Percentiles rank a stretch among this genome's conserved stretches.
Evolutionary conservation across 2,329 filamentous ascomycete genomes (phyloP).

Genomic region (Fusarium floridanum): DNA sequence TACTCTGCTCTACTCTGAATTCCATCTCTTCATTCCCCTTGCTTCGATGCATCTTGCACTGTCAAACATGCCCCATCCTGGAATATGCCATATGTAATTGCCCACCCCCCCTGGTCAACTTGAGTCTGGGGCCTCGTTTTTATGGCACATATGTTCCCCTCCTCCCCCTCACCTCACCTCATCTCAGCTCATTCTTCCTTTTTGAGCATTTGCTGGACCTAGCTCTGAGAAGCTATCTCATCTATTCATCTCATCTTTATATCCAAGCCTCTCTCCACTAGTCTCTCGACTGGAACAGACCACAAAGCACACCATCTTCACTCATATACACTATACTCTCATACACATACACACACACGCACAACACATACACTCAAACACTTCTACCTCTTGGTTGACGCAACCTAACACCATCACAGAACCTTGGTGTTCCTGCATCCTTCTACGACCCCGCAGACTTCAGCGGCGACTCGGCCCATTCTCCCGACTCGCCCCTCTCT

Average conservation of each 20-base stretch:
- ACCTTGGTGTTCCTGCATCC: slow-evolving; percentile 37
- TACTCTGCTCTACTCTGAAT: not conserved
- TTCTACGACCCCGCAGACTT: slow-evolving; percentile 48
- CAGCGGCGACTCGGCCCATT: slow-evolving; percentile 46
- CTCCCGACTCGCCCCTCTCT: slow-evolving; percentile 46
- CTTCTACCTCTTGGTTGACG: slow-evolving; percentile 11
- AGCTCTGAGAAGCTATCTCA: slow-evolving; percentile 24
- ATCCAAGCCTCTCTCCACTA: slow-evolving; percentile 34
- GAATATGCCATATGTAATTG: slow-evolving; percentile 20
- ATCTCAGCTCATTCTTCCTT: slow-evolving; percentile 39
- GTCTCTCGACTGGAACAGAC: slow-evolving; percentile 19
- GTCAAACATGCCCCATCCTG: slow-evolving; percentile 22
- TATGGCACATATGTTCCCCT: slow-evolving; percentile 42
- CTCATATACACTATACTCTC: not conserved
- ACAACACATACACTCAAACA: not conserved
- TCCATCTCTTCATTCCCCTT: slow-evolving; percentile 1
- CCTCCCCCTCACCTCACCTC: slow-evolving; percentile 40
- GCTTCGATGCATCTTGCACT: not conserved
- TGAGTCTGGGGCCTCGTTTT: slow-evolving; percentile 43
- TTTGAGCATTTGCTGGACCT: slow-evolving; percentile 27
- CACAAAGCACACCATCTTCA: slow-evolving; percentile 38
- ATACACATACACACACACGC: not conserved
- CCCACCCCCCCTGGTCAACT: slow-evolving; percentile 36
- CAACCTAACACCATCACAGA: slow-evolving; percentile 39
- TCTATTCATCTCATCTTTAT: slow-evolving; percentile 36